Evolutionary conservation across 2,329 filamentous ascomycete genomes (phyloP), one percentile per base, ranked within the genome.

Genomic region (Cyanodermella asteris): DNA sequence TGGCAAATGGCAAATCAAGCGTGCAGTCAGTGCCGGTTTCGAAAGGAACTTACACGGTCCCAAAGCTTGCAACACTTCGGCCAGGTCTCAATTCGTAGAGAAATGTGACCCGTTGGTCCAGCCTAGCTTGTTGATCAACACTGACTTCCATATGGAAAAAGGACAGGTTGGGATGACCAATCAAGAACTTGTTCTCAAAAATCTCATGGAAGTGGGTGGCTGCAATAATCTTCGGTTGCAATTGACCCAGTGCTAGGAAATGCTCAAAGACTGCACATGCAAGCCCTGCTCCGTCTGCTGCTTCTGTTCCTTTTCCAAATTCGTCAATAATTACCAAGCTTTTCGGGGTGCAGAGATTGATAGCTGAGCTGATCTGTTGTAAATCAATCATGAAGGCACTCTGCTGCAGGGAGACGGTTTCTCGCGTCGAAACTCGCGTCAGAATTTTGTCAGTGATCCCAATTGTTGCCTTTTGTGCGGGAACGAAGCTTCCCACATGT

Each of bases 371-470:
- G 7, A 87, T 68, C 40, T 97, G 84, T 37, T 87, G 78, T 11
- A 97, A 47, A 38, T 97, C 87, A 26, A 78, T 78, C 64, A 71
- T 70, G 44, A 74, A 74, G 4, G 67, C 64, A 36, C 67, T 72
- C 39, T 72, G 65, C 6, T 57, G 52, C 44, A 58, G 59, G 3
- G 68, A 72, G 2, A 73, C 65, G 10, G 64, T 68, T 37, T 74
- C 69, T 31, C 70, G 57, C 0, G 81, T 82, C 11, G 75, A 67
- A 24, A 93, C 74, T 12, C 81, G 68, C 2, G 82, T 91, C 24
- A 94, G 50, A 22, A 97, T 90, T 41, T 77, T 90, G 52, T 94
- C 87, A 0, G 84, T 93, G 18, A 94, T 49, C 1, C 87, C 84
- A 32, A 97, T 72, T 1, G 50, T 62, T 6, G 82, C 84, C 15